phyloP scores from a whole-genome alignment of 345 rosid species.

The Nephelium lappaceum region DNA sequence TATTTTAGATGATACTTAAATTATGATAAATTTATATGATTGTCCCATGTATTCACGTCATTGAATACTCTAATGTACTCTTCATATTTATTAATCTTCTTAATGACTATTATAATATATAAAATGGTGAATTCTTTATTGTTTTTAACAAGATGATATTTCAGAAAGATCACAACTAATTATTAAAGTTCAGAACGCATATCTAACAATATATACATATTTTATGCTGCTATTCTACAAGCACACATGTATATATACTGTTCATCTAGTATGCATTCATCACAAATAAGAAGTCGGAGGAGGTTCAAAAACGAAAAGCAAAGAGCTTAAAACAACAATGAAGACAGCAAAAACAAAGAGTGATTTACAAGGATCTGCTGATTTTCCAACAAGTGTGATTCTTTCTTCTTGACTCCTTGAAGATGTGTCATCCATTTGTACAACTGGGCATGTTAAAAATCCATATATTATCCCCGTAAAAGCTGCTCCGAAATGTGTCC shows the following conservation, averaged over 20 bases:
- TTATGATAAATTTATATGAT: too few relatives aligned
- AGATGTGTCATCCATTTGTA: conserved; percentile 62
- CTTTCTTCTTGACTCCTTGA: conserved; percentile 61
- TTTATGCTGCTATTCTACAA: too few relatives aligned
- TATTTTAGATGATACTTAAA: too few relatives aligned
- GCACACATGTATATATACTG: conserved; percentile 15
- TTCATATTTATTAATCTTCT: too few relatives aligned
- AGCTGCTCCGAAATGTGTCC: conserved; percentile 84
- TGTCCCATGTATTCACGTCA: too few relatives aligned
- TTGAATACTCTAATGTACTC: too few relatives aligned
- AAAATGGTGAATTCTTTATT: too few relatives aligned
- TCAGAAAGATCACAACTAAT: too few relatives aligned
- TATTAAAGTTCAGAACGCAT: too few relatives aligned
- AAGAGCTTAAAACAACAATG: conserved; percentile 44
- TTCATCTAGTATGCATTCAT: conserved; percentile 21
- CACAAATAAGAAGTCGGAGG: conserved; percentile 33
- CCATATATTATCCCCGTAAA: conserved; percentile 64
- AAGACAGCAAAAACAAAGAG: conserved; percentile 50
- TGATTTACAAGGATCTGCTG: conserved; percentile 65
- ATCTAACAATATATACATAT: too few relatives aligned
- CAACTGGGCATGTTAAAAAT: conserved; percentile 58
- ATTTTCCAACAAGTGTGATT: conserved; percentile 39
- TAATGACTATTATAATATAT: too few relatives aligned
- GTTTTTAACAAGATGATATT: too few relatives aligned
- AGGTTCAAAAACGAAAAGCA: conserved; percentile 55